Base-by-base conservation (phyloP, 148 eudicot genomes). In the Nepenthes gracilis region DNA sequence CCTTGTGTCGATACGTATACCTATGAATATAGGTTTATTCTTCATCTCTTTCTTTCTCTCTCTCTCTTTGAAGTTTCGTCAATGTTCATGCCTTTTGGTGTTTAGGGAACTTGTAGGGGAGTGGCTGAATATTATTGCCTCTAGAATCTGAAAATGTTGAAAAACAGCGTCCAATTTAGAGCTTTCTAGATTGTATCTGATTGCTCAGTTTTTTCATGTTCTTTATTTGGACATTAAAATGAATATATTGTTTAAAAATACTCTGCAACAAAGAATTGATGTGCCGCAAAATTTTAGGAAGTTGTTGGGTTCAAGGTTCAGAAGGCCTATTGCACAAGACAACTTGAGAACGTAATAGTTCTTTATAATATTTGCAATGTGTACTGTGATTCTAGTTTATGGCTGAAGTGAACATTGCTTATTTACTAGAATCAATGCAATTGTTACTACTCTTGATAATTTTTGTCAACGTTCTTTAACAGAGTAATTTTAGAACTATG, bases 261-360 rank as follows among this genome's bases (percentile, higher is more conserved):
- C 1, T 40, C 57, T 75, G 77, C 96, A 92, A 96, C 75, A 81
- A 81, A 88, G 77, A 57, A 70, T 59, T 45, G 90, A 87, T 53
- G 84, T 79, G 73, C 88, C 96, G 37, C 86, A 61, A 59, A 82
- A 80, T 71, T 83, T 83, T 65, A 83, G 87, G 72, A 88, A 83
- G 77, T 62, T 73, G 57, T 55, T 92, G 73, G 80, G 80, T 74
- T 67, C 82, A 57, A 85, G 80, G 71, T 71, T 88, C 69, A 80
- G 96, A 63, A 83, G 88, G 80, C 96, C 85, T 62, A 82, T 79
- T 68, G 67, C 49, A 36, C 86, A 78, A 58, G 94, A 81, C 15
- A 85, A 78, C 86, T 88, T 65, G 90, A 88, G 64, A 92, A 83
- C 87, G 97, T 91, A 55, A 9, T 55, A 52, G n/a, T 23, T 23